Base-by-base conservation (phyloP, 495 filamentous ascomycete species). In the Entonaema liquescens region DNA sequence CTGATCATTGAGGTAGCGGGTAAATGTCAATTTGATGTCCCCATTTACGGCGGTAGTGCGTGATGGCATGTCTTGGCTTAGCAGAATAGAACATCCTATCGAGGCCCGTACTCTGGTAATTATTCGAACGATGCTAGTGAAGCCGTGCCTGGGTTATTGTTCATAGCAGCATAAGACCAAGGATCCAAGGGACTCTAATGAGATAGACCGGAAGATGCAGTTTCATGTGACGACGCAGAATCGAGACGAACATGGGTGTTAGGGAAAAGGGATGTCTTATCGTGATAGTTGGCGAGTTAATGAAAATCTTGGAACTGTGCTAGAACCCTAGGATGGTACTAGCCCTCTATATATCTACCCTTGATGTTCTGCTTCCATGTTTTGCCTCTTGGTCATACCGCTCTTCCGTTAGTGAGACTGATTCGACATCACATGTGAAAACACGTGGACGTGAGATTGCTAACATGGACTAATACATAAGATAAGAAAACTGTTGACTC, bases 1-100 rank as follows among this genome's bases (percentile, higher is more conserved):
- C 68, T 55, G 19, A 53, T 67, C 50, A 36, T 71, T 50, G 23
- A 49, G 54, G 29, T 25, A 62, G 57, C 44, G 38, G 67, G 23
- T 65, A 38, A 49, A 47, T 36, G 54, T 65, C 54, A 38, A 59
- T 52, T 70, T 47, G 60, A 64, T 49, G 59, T 44, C 62, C 71
- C 28, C 65, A 35, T 65, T 61, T 38, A 67, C 55, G 59, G 36
- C 60, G 50, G 38, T 44, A 44, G n/a, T 8, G 23, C 67, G 67
- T 49, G 35, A 57, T 63, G 47, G 47, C 55, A 35, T 59, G 42
- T 74, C 62, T 71, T 71, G 72, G 68, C 56, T 57, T 71, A 70
- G 28, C 44, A 61, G 64, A 71, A 42, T 49, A 71, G 59, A 62
- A 65, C 63, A 53, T 71, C 23, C 47, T 58, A 35, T 29, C 59